phyloP scores from a whole-genome alignment of 1,284 basidiomycete genomes.

The Crucibulum cyathiforme region DNA sequence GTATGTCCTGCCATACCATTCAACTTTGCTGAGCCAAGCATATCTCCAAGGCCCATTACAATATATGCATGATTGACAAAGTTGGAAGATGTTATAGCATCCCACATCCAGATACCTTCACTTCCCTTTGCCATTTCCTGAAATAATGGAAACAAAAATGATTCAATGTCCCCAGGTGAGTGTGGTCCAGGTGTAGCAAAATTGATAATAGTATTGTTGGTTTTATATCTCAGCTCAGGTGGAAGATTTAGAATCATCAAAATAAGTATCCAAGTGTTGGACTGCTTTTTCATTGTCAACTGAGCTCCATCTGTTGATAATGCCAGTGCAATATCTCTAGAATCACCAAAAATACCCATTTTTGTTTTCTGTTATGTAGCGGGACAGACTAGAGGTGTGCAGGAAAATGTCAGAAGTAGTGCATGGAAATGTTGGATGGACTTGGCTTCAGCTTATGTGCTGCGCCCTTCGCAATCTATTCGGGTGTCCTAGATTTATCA shows the following conservation, averaged over 20 bases:
- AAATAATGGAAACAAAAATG: conserved; percentile 30
- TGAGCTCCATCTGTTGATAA: conserved; percentile 39
- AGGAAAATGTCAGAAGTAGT: too few relatives aligned
- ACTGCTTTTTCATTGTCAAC: conserved; percentile 37
- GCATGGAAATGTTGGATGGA: too few relatives aligned
- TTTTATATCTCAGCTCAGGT: conserved; percentile 21
- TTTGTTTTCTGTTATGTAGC: conserved; percentile 16
- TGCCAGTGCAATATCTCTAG: conserved; percentile 29
- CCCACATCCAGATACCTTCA: conserved; percentile 38
- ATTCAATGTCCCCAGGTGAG: conserved; percentile 35
- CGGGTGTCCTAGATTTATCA: too few relatives aligned
- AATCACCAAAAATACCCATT: conserved; percentile 22
- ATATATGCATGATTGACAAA: conserved; percentile 23
- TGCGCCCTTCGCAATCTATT: too few relatives aligned
- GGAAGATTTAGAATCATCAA: conserved; percentile 32
- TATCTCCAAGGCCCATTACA: conserved; percentile 31
- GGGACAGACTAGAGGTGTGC: too few relatives aligned
- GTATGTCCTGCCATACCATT: conserved; percentile 37
- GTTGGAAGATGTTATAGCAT: conserved; percentile 30
- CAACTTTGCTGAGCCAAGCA: conserved; percentile 39
- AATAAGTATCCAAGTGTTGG: conserved; percentile 32
- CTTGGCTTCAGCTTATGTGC: too few relatives aligned
- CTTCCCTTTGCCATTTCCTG: conserved; percentile 26
- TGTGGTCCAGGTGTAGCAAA: conserved; percentile 35
- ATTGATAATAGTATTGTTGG: conserved; percentile 22